A percentile compares a stretch with the other conserved stretches of the same genome.
phyloP scores from a whole-genome alignment of 768 basidiomycete species.

The Antrodiella citrinella region DNA sequence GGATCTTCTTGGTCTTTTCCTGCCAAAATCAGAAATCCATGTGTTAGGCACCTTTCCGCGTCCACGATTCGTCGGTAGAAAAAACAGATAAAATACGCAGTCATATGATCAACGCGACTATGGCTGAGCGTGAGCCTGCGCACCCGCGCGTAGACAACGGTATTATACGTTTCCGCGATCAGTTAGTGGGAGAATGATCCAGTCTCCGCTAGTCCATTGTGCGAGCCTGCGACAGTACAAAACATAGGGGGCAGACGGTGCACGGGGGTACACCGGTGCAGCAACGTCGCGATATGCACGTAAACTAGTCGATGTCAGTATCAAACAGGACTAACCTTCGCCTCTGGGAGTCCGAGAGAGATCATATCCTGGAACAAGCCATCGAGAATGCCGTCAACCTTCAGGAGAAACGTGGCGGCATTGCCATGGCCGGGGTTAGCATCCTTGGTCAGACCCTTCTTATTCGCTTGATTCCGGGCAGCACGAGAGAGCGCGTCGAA shows the following conservation, averaged over 20 bases:
- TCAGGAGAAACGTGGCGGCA: constrained; percentile 76
- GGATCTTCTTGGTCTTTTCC: constrained; percentile 96
- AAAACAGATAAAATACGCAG: not conserved
- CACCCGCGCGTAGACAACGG: not conserved
- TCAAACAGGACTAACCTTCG: constrained; percentile 65
- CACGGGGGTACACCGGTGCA: too few relatives aligned
- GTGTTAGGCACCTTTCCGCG: not conserved
- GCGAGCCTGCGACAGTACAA: too few relatives aligned
- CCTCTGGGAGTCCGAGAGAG: constrained; percentile 52
- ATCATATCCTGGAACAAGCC: constrained; percentile 85
- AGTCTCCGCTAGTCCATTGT: too few relatives aligned
- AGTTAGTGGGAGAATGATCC: not conserved
- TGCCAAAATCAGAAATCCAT: constrained; percentile 31
- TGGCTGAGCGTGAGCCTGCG: constrained; percentile 10
- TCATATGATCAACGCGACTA: constrained; percentile 24
- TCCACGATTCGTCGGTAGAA: not conserved
- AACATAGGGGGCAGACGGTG: too few relatives aligned
- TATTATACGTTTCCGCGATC: not conserved
- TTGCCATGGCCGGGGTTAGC: constrained; percentile 53
- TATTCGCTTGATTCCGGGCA: constrained; percentile 59
- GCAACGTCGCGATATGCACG: not conserved
- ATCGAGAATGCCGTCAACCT: constrained; percentile 86
- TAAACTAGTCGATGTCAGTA: constrained; percentile 4
- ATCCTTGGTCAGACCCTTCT: constrained; percentile 53
- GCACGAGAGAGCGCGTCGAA: constrained; percentile 91